Conservation (phyloP, 352 stramenopile species). For the Phytophthora constricta region DNA sequence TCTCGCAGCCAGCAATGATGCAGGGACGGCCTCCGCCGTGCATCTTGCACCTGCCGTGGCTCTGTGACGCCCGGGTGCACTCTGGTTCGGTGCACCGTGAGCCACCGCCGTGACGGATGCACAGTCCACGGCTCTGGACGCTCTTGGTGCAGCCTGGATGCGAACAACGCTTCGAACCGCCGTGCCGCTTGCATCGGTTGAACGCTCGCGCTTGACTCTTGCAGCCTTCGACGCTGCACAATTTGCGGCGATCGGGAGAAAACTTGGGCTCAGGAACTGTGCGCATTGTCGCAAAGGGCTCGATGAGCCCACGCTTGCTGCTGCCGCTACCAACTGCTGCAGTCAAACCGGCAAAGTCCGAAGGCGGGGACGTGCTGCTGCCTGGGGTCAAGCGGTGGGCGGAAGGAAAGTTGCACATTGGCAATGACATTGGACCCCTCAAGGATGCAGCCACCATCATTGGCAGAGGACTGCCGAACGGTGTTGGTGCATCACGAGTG, state of each 20-base stretch:
- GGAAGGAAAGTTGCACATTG: no score
- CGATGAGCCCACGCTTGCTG: conserved; percentile 23
- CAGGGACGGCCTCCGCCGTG: conserved; percentile 61
- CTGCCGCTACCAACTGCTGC: not conserved
- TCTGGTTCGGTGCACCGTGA: conserved; percentile 74
- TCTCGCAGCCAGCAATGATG: conserved; percentile 74
- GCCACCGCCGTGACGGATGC: conserved; percentile 75
- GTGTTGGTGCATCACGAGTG: not conserved
- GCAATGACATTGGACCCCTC: no score
- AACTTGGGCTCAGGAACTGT: conserved; percentile 50
- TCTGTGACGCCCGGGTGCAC: conserved; percentile 67
- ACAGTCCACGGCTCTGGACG: conserved; percentile 75
- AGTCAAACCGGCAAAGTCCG: not conserved
- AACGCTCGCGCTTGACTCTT: conserved; percentile 83
- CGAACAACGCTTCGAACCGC: conserved; percentile 85
- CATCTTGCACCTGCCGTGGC: conserved; percentile 74
- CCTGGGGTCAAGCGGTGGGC: no score
- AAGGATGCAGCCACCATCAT: no score
- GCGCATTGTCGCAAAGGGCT: conserved; percentile 32
- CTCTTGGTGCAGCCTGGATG: conserved; percentile 77
- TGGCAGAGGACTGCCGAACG: not conserved
- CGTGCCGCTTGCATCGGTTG: conserved; percentile 87
- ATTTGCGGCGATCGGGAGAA: conserved; percentile 72
- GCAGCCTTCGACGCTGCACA: conserved; percentile 79
- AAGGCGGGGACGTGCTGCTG: conserved; percentile 4